Percentiles rank a stretch among this genome's conserved stretches.
Conservation (phyloP, 2,329 filamentous ascomycete genomes). For the Fusarium musae region DNA sequence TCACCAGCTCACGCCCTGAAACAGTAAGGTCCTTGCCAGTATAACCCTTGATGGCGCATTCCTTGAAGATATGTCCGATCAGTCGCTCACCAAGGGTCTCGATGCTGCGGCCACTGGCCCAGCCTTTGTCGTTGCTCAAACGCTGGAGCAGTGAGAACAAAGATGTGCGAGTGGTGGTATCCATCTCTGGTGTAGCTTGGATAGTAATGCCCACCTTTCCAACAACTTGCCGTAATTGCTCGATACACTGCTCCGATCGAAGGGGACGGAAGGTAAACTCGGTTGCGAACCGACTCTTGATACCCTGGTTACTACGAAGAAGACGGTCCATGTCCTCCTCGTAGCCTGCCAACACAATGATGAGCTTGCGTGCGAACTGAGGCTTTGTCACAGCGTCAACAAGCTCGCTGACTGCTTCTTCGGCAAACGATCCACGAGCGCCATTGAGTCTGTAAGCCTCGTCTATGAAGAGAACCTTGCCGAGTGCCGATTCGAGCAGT, state of each 20-base stretch:
- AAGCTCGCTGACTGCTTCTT: slow-evolving; percentile 64
- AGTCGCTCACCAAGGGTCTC: slow-evolving; percentile 63
- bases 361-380: slow-evolving; percentile 66
- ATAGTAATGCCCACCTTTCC: slow-evolving; percentile 45
- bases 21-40: slow-evolving; percentile 44
- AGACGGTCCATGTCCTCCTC: slow-evolving; percentile 72
- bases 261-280: slow-evolving; percentile 66
- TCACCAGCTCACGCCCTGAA: slow-evolving; percentile 45
- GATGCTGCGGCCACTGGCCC: slow-evolving; percentile 73
- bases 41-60: slow-evolving; percentile 48
- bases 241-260: slow-evolving; percentile 56
- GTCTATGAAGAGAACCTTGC: slow-evolving; percentile 76
- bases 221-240: slow-evolving; percentile 56
- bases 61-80: slow-evolving; percentile 55
- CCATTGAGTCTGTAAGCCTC: slow-evolving; percentile 72
- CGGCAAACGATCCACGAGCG: slow-evolving; percentile 65
- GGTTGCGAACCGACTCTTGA: slow-evolving; percentile 72
- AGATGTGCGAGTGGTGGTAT: slow-evolving; percentile 41
- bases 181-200: slow-evolving; percentile 40
- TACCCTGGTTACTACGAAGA: slow-evolving; percentile 68
- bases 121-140: slow-evolving; percentile 59
- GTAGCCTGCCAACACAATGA: slow-evolving; percentile 76
- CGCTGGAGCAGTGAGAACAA: slow-evolving; percentile 51
- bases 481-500: slow-evolving; percentile 69
- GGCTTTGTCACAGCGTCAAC: slow-evolving; percentile 64